Evolutionary conservation across 1,139 yeast genomes (phyloP), one percentile per base, ranked within the genome.

Genomic region (Suhomyces chickasaworum): DNA sequence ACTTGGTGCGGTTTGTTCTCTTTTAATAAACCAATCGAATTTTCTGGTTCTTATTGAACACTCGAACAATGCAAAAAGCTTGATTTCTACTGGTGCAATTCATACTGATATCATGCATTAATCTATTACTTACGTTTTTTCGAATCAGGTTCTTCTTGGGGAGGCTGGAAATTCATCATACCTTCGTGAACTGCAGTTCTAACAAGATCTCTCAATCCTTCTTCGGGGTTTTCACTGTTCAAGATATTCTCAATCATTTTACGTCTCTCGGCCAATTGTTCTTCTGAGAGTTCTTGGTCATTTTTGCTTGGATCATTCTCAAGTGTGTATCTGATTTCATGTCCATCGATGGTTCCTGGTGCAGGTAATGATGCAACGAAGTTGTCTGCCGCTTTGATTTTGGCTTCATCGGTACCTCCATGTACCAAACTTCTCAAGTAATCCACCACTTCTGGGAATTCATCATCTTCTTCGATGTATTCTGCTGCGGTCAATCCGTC

Each of bases 381-480:
- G 10, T 44, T 49, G 32, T 45, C 20, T 30, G 56, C 53, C 13
- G 52, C 52, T 9, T 32, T 41, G 38, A 23, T 37, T 2, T 30
- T 63, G 16, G 53, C 17, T 15, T 39, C 48, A 9, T 49, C 54
- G 2, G 64, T 61, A 33, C 60, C 57, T 37, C 72, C 76, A 44
- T 75, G 79, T 6, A 67, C 66, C 50, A 83, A 66, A 0, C 74
- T 58, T 46, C 77, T 73, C 58, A 90, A 71, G 57, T 86, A 91
- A 37, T 71, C 75, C 7, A 82, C 83, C 20, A 91, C 72, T 39
- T 89, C 96, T 1, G 95, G 91, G 56, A 78, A 86, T 56, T 91
- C 98, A 31, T 78, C 91, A 40, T 91, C 97, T 51, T 89, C 96
- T 56, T 85, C 89, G 39, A 84, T 79, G 57, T 78, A 84, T 47